These are phyloP conservation scores for Candida succiphila DNA, from an alignment of 805 yeast species.

Conservation along the genomic window DNA sequence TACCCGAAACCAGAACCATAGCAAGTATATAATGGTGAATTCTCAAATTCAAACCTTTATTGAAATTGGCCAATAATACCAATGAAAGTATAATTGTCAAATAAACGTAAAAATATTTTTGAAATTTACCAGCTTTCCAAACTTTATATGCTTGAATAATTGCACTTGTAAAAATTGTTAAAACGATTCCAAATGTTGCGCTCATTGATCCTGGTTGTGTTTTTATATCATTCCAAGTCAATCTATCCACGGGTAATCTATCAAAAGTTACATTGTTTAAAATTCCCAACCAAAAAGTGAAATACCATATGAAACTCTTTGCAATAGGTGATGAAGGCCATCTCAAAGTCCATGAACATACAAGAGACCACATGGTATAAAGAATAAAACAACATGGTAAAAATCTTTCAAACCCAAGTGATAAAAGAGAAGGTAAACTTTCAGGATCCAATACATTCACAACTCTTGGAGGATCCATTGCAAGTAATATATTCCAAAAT, in stretches of 20 bases:
- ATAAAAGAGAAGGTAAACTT: conserved; percentile 49
- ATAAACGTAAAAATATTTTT: conserved; percentile 49
- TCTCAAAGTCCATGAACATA: conserved; percentile 39
- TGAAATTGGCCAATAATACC: conserved; percentile 36
- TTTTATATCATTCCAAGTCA: conserved; percentile 60
- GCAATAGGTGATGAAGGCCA: conserved; percentile 27
- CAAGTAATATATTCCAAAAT: conserved; percentile 72
- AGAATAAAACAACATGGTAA: conserved; percentile 67
- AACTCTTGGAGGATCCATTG: conserved; percentile 70
- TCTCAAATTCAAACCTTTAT: conserved; percentile 65
- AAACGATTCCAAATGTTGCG: conserved; percentile 45
- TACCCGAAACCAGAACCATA: conserved; percentile 71
- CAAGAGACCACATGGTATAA: conserved; percentile 56
- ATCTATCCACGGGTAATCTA: conserved; percentile 76
- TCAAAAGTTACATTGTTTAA: conserved; percentile 85
- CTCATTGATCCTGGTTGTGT: conserved; percentile 69
- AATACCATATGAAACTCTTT: conserved; percentile 56
- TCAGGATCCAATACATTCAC: conserved; percentile 45
- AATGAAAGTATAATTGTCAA: conserved; percentile 31
- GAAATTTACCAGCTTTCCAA: conserved; percentile 71
- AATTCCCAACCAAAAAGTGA: conserved; percentile 75
- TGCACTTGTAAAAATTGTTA: conserved; percentile 42
- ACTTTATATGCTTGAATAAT: conserved; percentile 66
- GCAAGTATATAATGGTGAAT: conserved; percentile 78
- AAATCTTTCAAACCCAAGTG: conserved; percentile 63